Evolutionary conservation across 345 rosid genomes (phyloP).

Genomic region (Salix viminalis): DNA sequence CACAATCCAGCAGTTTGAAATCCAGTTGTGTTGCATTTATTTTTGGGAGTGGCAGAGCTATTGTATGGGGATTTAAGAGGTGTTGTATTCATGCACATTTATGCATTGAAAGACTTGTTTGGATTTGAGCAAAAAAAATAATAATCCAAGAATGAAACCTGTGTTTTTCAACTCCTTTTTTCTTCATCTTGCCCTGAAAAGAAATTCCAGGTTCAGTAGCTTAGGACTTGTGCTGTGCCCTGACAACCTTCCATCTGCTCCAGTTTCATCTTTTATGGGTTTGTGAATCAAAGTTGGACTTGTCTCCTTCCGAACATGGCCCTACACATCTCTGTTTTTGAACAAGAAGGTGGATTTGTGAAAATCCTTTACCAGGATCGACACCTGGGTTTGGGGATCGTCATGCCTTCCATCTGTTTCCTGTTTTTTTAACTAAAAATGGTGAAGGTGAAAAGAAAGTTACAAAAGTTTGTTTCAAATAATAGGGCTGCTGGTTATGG

Average conservation of each 20-base stretch:
- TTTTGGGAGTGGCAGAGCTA: background rate
- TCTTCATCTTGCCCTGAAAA: background rate
- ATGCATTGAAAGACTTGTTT: background rate
- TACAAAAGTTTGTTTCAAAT: too few relatives aligned
- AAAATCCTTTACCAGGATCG: background rate
- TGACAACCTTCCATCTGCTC: background rate
- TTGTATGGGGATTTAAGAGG: background rate
- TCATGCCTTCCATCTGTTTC: background rate
- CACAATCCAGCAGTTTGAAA: background rate
- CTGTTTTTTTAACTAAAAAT: background rate
- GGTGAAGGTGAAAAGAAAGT: background rate
- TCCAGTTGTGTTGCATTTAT: background rate
- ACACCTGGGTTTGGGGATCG: background rate
- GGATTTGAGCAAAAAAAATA: background rate
- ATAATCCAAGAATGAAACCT: background rate
- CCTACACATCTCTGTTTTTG: background rate
- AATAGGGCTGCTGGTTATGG: too few relatives aligned
- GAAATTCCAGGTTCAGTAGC: background rate
- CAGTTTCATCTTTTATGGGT: background rate
- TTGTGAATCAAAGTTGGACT: background rate
- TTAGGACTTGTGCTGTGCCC: background rate
- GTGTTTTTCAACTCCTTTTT: background rate
- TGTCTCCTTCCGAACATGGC: background rate
- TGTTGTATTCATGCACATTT: background rate
- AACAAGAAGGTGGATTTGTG: background rate